Conservation (phyloP, 345 rosid species). For the Dipteronia dyeriana region DNA sequence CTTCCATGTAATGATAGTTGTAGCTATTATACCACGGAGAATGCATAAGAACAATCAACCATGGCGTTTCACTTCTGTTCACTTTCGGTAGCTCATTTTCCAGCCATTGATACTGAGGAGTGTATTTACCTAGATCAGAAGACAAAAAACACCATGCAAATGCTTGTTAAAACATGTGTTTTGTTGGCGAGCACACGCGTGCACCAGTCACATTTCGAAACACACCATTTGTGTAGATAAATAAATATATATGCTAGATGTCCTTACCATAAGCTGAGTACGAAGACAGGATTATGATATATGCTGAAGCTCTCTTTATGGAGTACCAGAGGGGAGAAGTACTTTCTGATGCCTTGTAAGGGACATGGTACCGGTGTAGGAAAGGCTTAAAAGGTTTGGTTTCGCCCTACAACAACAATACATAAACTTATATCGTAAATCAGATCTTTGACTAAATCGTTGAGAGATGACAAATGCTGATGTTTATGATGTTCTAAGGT, state of each 20-base stretch:
- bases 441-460: background rate
- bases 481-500: too few species aligned
- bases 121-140: slow-evolving; percentile 56
- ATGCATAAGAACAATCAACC: slow-evolving; percentile 85
- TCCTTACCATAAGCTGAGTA: slow-evolving; percentile 84
- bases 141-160: background rate
- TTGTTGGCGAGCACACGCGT: too few species aligned
- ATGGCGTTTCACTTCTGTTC: slow-evolving; percentile 81
- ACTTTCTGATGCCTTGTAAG: slow-evolving; percentile 68
- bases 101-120: slow-evolving; percentile 84
- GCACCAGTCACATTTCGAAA: too few species aligned
- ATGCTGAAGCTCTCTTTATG: slow-evolving; percentile 87
- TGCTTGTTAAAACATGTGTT: too few species aligned
- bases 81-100: slow-evolving; percentile 74
- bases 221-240: too few species aligned
- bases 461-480: background rate
- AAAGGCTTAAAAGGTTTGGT: slow-evolving; percentile 79
- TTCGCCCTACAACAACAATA: slow-evolving; percentile 64
- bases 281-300: slow-evolving; percentile 78
- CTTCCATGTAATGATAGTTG: slow-evolving; percentile 93
- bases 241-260: background rate
- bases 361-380: slow-evolving; percentile 64
- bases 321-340: slow-evolving; percentile 90
- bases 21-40: slow-evolving; percentile 96
- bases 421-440: background rate